These are phyloP conservation scores for Parasarocladium wereldwijsianum DNA, from an alignment of 2,329 filamentous ascomycete species.

Conservation along the genomic window DNA sequence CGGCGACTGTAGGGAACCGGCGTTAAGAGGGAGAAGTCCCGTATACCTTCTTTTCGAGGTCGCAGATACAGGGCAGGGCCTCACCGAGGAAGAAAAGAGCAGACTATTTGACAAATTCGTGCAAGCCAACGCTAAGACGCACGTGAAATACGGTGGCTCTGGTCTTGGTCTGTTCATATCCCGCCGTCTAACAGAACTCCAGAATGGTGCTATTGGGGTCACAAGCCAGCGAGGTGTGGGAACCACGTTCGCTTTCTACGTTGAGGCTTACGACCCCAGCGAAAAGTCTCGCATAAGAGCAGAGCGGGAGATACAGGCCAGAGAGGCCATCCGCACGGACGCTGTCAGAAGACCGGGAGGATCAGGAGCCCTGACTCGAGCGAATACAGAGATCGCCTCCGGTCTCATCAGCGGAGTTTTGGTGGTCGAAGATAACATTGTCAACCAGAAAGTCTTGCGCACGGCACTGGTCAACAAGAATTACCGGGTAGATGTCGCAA, in stretches of 20 bases:
- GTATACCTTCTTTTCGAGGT: slow-evolving; percentile 60
- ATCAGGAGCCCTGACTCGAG: not conserved
- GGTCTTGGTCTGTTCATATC: slow-evolving; percentile 71
- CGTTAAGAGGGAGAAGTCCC: slow-evolving; percentile 16
- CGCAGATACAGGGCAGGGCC: slow-evolving; percentile 60
- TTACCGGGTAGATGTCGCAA: slow-evolving; percentile 36
- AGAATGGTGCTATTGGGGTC: slow-evolving; percentile 68
- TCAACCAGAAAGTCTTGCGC: slow-evolving; percentile 42
- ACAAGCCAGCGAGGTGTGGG: slow-evolving; percentile 53
- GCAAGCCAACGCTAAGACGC: slow-evolving; percentile 61
- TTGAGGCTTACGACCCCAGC: slow-evolving; percentile 38
- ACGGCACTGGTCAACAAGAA: slow-evolving; percentile 34
- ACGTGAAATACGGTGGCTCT: slow-evolving; percentile 66
- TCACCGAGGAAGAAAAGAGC: slow-evolving; percentile 57
- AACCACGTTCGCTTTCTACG: slow-evolving; percentile 62
- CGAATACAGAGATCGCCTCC: not conserved
- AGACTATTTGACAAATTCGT: slow-evolving; percentile 66
- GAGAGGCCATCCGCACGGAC: slow-evolving; percentile 24
- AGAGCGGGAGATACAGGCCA: too few species aligned
- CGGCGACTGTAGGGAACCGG: slow-evolving; percentile 20
- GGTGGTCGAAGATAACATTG: slow-evolving; percentile 45
- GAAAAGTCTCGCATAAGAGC: slow-evolving; percentile 20
- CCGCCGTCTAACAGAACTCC: slow-evolving; percentile 62
- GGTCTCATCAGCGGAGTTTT: slow-evolving; percentile 27
- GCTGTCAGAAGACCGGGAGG: slow-evolving; percentile 10